These are phyloP conservation scores for Penicillium sumatraense DNA, from an alignment of 2,329 filamentous ascomycete species.

Conservation along the genomic window DNA sequence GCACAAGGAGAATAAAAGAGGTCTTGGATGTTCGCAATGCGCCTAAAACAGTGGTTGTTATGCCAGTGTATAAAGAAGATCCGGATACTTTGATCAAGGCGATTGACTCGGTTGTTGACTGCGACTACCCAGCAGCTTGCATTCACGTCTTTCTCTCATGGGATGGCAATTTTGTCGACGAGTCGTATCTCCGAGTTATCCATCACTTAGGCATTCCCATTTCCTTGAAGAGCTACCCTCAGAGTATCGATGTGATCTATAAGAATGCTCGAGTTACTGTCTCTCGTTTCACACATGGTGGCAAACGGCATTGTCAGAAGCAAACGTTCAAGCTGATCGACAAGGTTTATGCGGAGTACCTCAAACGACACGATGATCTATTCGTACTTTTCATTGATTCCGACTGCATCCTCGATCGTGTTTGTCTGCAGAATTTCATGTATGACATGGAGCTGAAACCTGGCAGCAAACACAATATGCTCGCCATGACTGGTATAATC, in stretches of 20 bases:
- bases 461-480: slow-evolving; percentile 87
- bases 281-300: slow-evolving; percentile 89
- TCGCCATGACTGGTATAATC: slow-evolving; percentile 97
- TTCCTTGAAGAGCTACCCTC: slow-evolving; percentile 73
- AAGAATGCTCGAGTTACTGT: slow-evolving; percentile 82
- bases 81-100: slow-evolving; percentile 83
- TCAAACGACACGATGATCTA: slow-evolving; percentile 85
- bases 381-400: slow-evolving; percentile 98
- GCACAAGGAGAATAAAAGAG: slow-evolving; percentile 79
- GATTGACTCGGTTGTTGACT: slow-evolving; percentile 88
- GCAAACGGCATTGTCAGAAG: slow-evolving; percentile 93
- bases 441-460: slow-evolving; percentile 98
- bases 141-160: slow-evolving; percentile 96
- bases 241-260: slow-evolving; percentile 88
- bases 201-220: slow-evolving; percentile 81
- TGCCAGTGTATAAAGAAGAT: slow-evolving; percentile 95
- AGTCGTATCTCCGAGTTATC: slow-evolving; percentile 85
- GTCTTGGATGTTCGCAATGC: slow-evolving; percentile 83
- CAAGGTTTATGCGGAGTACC: slow-evolving; percentile 84
- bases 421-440: slow-evolving; percentile 96
- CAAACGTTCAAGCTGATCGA: slow-evolving; percentile 91
- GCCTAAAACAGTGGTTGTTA: slow-evolving; percentile 92
- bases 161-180: slow-evolving; percentile 86
- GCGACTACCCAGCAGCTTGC: slow-evolving; percentile 89
- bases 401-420: slow-evolving; percentile 88